Base-by-base conservation (phyloP, 2,329 filamentous ascomycete genomes). In the Fusarium tricinctum region DNA sequence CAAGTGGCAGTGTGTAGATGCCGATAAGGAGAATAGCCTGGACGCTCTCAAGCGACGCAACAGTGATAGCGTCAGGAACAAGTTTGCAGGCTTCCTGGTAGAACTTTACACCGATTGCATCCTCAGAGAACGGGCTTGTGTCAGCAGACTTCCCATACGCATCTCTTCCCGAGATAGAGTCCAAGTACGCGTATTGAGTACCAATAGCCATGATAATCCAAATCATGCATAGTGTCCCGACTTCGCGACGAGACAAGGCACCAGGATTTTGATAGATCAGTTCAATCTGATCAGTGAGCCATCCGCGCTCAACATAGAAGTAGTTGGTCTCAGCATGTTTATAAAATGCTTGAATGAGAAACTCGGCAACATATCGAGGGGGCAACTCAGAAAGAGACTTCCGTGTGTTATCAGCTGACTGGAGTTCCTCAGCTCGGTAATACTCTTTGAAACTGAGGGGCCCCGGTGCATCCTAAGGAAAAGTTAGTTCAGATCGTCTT, bases 1-100 rank as follows among this genome's bases (percentile, higher is more conserved):
- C 86, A 1, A 88, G 78, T 0, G 86, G 85, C 8, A 88, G 75
- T 3, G 84, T 78, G 64, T 87, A 88, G 12, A 86, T 81, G 3
- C 84, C 86, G 15, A 88, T 83, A 22, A 88, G 77, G 9, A 88
- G 74, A 56, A 84, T 87, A 2, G 85, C 86, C 70, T 88, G 86
- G 0, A 88, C 85, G 64, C 86, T 87, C 67, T 87, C 83, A 13
- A 88, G 78, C 3, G 85, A 88, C 1, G 84, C 83, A 8, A 83
- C 82, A 2, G 85, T 84, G 54, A 88, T 87, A 38, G 87, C 83
- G 58, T 88, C 86, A 2, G 86, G 84, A 2, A 88, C 77, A 4
- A 88, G 76, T 65, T 82, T 84, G 26, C 82, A 83, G 0, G 86
- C 85, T 66, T 84, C 83, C 54, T 86, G 84, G 65, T 88, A 88